Evolutionary conservation across 1,284 basidiomycete species (phyloP), one percentile per base, ranked within the genome.

Genomic region (Apiotrichum gracile): DNA sequence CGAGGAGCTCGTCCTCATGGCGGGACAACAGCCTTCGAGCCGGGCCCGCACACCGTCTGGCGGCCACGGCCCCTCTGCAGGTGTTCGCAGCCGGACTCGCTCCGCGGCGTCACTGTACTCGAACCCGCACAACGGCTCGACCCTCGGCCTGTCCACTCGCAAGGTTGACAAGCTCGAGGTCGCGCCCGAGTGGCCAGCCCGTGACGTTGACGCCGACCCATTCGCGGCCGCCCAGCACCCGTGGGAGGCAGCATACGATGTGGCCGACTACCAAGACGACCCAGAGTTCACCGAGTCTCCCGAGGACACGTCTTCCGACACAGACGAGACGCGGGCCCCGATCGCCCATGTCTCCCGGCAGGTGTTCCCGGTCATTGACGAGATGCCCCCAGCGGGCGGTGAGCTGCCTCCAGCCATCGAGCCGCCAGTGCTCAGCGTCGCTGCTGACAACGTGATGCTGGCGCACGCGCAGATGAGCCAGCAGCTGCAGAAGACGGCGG

Each of bases 181-280:
- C 5, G 13, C 45, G 13, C 22, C 33, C 35, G 45, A 35, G n/a
- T 46, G 31, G 44, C 21, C 22, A 17, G 8, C 45, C 17, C 10
- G 14, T 3, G 45, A 47, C 5, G 22, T 37, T 22, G 45, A 37
- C 24, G 13, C 25, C 12, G 45, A 47, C 45, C 45, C 45, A 17
- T 47, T 47, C 24, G 31, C 45, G 16, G 33, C 45, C 10, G 27
- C 12, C 3, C 31, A 46, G 44, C 45, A 47, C 45, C 22, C 45
- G 10, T 47, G 45, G 45, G 45, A 47, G 34, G 45, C 45, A 5
- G 45, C 45, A 3, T 47, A 47, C 35, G 45, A 47, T 25, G 6
- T 13, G n/a, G 13, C 35, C 5, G 50, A 51, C 43, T 37, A 51
- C 35, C 31, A 34, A 21, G 31, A 44, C n/a, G 42, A n/a, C n/a